phyloP scores from a whole-genome alignment of 1,284 basidiomycete species.

The Takashimella tepidaria region DNA sequence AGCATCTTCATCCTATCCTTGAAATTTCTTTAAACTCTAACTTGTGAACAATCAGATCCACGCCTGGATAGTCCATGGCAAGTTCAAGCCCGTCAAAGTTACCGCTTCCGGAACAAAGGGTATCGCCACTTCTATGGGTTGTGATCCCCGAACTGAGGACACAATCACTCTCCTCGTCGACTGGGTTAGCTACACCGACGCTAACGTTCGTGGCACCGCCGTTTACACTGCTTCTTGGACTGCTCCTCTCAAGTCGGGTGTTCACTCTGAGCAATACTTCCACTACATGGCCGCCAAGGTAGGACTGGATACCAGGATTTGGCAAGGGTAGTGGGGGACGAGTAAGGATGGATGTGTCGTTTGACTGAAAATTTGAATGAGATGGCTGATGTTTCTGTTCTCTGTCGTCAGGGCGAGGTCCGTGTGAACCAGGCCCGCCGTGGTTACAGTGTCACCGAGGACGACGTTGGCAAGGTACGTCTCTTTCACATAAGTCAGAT shows the following conservation, averaged over 20 bases:
- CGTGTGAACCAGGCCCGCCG: constrained; percentile 87
- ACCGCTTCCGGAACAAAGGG: constrained; percentile 82
- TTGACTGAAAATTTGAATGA: not conserved
- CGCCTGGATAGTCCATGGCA: constrained; percentile 84
- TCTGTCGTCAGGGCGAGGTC: constrained; percentile 65
- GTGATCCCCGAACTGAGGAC: constrained; percentile 67
- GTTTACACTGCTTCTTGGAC: constrained; percentile 83
- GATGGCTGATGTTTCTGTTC: constrained; percentile 7
- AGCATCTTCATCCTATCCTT: constrained; percentile 9
- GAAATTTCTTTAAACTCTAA: constrained; percentile 56
- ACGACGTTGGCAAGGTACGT: constrained; percentile 65
- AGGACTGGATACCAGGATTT: too few relatives aligned
- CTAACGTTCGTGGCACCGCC: constrained; percentile 54
- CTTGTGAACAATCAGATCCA: constrained; percentile 55
- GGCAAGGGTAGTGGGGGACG: too few relatives aligned
- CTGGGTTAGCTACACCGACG: constrained; percentile 72
- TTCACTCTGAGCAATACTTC: constrained; percentile 84
- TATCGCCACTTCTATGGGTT: constrained; percentile 75
- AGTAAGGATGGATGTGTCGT: too few relatives aligned
- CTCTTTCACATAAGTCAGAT: constrained; percentile 43
- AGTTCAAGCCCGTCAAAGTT: constrained; percentile 65
- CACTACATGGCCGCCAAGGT: constrained; percentile 91
- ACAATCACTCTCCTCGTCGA: constrained; percentile 91
- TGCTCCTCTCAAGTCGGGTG: constrained; percentile 51
- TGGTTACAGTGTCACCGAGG: constrained; percentile 82